Conservation (phyloP, 805 yeast species). For the Metschnikowia colocasiae region DNA sequence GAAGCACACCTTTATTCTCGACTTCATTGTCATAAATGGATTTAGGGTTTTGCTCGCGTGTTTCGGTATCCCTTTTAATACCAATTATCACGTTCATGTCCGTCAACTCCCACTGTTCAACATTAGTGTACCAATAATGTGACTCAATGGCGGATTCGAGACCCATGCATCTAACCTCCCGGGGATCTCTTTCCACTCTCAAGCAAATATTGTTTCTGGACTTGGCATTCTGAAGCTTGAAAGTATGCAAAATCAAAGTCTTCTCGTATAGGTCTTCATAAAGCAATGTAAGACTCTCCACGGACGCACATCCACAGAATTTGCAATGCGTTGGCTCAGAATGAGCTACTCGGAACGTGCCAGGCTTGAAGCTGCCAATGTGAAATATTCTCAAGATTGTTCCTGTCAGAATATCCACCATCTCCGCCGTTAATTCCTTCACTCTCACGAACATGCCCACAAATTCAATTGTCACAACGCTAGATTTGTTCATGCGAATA, state of each 20-base stretch:
- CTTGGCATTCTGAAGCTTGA: constrained; percentile 58
- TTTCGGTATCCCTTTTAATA: constrained; percentile 26
- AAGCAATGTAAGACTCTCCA: constrained; percentile 66
- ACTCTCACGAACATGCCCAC: constrained; percentile 73
- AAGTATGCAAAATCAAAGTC: constrained; percentile 67
- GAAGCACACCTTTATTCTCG: not conserved
- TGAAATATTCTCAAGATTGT: constrained; percentile 57
- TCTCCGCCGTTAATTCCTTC: constrained; percentile 51
- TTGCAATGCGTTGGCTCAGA: constrained; percentile 85
- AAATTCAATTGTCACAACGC: constrained; percentile 58
- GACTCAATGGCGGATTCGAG: constrained; percentile 71
- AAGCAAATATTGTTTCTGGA: constrained; percentile 79
- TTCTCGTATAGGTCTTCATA: constrained; percentile 60
- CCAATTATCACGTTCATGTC: constrained; percentile 79
- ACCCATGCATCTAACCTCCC: constrained; percentile 87
- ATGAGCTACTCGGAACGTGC: constrained; percentile 66
- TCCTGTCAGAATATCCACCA: constrained; percentile 78
- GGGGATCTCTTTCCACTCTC: constrained; percentile 87
- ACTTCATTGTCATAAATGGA: constrained; percentile 1
- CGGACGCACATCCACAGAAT: constrained; percentile 86
- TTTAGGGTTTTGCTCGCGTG: not conserved
- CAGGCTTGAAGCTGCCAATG: constrained; percentile 60
- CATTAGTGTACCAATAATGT: constrained; percentile 59
- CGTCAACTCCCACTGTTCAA: constrained; percentile 77
- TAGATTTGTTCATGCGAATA: constrained; percentile 27